Evolutionary conservation across 1,284 basidiomycete genomes (phyloP).

Genomic region (Naganishia albida): DNA sequence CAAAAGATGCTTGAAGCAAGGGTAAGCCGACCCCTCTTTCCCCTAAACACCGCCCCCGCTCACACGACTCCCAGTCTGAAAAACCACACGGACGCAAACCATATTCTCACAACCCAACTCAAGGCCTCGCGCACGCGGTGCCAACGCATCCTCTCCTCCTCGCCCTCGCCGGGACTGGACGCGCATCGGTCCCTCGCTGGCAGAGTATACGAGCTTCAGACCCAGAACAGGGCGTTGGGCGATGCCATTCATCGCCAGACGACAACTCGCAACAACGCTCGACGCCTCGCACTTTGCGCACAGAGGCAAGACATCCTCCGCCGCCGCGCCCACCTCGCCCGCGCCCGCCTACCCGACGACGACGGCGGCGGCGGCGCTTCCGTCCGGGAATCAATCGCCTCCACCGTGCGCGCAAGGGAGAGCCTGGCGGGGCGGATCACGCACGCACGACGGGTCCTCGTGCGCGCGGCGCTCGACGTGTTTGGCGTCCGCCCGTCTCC

Average conservation of each 20-base stretch:
- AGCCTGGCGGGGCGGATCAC: background rate
- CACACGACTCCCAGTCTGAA: constrained; percentile 17
- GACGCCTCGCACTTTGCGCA: background rate
- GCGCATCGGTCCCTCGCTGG: background rate
- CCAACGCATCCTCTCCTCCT: constrained; percentile 15
- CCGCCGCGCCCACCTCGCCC: background rate
- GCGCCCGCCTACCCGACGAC: background rate
- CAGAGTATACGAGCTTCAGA: background rate
- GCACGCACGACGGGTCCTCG: constrained; percentile 20
- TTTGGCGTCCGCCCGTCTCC: constrained; percentile 14
- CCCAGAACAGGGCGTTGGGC: background rate
- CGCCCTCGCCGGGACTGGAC: background rate
- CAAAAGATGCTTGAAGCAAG: constrained; percentile 19
- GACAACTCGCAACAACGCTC: background rate
- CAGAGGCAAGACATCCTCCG: background rate
- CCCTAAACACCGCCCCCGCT: background rate
- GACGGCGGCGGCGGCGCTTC: background rate
- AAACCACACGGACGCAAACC: constrained; percentile 31
- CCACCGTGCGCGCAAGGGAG: background rate
- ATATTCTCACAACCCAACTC: constrained; percentile 29
- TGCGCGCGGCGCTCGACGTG: constrained; percentile 6
- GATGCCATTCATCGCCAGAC: background rate
- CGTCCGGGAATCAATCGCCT: background rate
- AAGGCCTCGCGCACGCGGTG: constrained; percentile 21
- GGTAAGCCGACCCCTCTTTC: constrained; percentile 17